phyloP scores from a whole-genome alignment of 2,329 filamentous ascomycete genomes.

The Lithohypha guttulata region DNA sequence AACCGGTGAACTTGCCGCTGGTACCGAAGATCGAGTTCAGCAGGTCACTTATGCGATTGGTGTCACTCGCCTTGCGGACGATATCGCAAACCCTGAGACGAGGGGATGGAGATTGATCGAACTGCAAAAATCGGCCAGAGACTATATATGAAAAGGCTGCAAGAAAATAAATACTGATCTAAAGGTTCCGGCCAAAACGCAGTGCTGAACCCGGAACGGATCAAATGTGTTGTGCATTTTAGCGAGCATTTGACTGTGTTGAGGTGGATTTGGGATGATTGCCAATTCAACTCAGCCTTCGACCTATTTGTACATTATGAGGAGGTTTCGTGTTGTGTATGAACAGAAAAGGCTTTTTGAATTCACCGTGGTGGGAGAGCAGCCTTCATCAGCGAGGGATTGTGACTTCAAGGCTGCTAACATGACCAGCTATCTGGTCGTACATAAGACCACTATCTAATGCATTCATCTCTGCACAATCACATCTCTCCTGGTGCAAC shows the following conservation, averaged over 20 bases:
- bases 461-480: constrained; percentile 15
- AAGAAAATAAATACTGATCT: no score
- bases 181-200: no score
- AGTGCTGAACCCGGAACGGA: no score
- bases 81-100: constrained; percentile 94
- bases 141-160: constrained; percentile 51
- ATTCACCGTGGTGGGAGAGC: no score
- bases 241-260: constrained; percentile 13
- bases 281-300: constrained; percentile 2
- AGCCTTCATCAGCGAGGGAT: neutral
- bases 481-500: no score
- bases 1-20: constrained; percentile 76
- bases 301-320: constrained; percentile 3
- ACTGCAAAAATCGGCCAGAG: constrained; percentile 93
- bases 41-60: constrained; percentile 97
- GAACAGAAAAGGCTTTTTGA: no score
- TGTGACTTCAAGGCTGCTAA: constrained; percentile 17
- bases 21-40: constrained; percentile 98
- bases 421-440: constrained; percentile 16
- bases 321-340: constrained; percentile 2
- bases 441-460: constrained; percentile 2
- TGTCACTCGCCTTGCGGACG: constrained; percentile 83
- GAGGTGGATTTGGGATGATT: neutral
- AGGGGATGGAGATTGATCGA: constrained; percentile 95
- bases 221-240: constrained; percentile 16